Evolutionary conservation across 306 rosid genomes (phyloP), one percentile per base, ranked within the genome.

Genomic region (Rubus parviflorus): DNA sequence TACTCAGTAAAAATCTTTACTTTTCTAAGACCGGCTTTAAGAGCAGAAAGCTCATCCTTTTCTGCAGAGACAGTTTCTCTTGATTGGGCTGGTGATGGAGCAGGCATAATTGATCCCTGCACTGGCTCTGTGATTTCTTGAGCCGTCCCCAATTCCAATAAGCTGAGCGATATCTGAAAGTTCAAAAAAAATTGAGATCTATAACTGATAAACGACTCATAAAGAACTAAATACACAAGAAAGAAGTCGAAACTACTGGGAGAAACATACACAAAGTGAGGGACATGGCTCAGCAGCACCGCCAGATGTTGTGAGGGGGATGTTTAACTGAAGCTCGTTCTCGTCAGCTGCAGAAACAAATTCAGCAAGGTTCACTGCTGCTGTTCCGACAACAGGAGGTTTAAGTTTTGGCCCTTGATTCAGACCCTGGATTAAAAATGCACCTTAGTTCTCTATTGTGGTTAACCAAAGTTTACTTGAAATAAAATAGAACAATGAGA

Each of bases 1-100:
- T 89, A 96, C 72, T 92, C 99, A 0, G 91, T 91, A 73, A 96
- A 89, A 71, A 89, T 91, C 85, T 92, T 96, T 9, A 96, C 99
- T 83, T 96, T 93, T 79, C 94, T 85, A 68, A 96, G 93, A 70
- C 99, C 96, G 22, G 99, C 99, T 90, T 93, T 96, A 54, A 96
- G 89, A 3, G 98, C 96, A 53, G 99, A 96, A 80, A 93, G 85
- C 72, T 92, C 99, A 19, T 93, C 99, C 82, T 93, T 96, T 78
- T 93, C 98, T 23, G 78, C 73, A 47, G 88, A 74, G 46, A 68
- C 76, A 78, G 80, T 60, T 53, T 89, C 99, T n/a, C 90, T 91
- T 3, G 85, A 42, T 66, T 76, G 90, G 13, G 89, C 53, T 47
- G 89, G 86, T 23, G 92, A 92, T 43, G 84, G 47, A 63, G 78